Evolutionary conservation across 768 basidiomycete genomes (phyloP), one percentile per base, ranked within the genome.

Genomic region (Hygrophoropsis aurantiaca): DNA sequence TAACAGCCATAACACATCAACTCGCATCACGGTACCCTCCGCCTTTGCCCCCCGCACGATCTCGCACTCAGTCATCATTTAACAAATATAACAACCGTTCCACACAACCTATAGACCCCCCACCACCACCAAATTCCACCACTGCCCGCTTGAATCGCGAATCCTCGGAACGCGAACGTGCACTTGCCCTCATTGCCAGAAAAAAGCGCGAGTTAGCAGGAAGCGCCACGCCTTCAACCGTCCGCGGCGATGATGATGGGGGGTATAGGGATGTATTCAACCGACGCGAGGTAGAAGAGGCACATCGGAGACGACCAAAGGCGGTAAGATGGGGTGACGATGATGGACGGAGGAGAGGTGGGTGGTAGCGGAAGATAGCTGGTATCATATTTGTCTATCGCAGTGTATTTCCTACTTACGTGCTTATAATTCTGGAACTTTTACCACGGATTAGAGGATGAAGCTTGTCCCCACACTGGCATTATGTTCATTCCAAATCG

Each of bases 201-300:
- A 86, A 80, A 67, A 78, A 81, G 57, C 74, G 80, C 2, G 85
- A 89, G 63, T 63, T 74, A 66, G 74, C 70, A 25, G 84, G 83
- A 2, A 82, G 75, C 47, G 78, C 77, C 49, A 90, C 89, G 1
- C 89, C 87, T 0, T 85, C 81, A 52, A 87, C 84, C 0, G 81
- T 86, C 3, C 74, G 71, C 39, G 78, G 76, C 3, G 78, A 68
- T 1, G 45, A 52, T 45, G 63, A 64, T 19, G 68, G 64, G 5
- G 81, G 80, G 2, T 89, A 90, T 50, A 74, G 77, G 2, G 87
- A 90, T 55, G 71, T 86, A 40, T 90, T 79, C 58, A 90, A 91
- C 58, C 71, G 74, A 40, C 63, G 68, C 26, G 88, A 84, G 50
- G 86, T 90, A 0, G 81, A 86, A 52, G 88, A 85, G 47, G 89